phyloP scores from a whole-genome alignment of 495 filamentous ascomycete genomes.

The Xylaria castorea region DNA sequence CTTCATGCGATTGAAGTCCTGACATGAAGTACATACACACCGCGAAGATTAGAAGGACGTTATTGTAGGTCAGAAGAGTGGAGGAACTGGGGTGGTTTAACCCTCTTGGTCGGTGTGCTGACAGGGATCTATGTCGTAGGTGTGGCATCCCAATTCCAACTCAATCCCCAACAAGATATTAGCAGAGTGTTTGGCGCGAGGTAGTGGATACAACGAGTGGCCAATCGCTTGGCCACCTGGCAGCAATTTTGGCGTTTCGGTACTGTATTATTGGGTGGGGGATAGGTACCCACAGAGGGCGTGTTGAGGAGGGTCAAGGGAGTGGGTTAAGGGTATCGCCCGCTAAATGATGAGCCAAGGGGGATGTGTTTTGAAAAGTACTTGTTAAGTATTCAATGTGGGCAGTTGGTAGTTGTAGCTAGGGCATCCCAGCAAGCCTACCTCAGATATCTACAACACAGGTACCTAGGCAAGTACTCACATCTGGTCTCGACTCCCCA shows the following conservation, averaged over 20 bases:
- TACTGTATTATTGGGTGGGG: not conserved
- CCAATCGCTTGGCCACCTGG: not conserved
- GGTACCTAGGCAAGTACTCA: slow-evolving; percentile 5
- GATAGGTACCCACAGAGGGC: slow-evolving; percentile 1
- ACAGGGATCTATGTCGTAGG: slow-evolving; percentile 23
- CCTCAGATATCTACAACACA: not conserved
- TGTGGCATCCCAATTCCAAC: slow-evolving; percentile 37
- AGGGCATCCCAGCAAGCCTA: slow-evolving; percentile 1
- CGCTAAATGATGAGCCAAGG: slow-evolving; percentile 2
- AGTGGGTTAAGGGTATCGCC: slow-evolving; percentile 7
- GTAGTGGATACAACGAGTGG: not conserved
- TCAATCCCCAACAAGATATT: slow-evolving; percentile 45
- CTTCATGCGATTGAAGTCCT: not conserved
- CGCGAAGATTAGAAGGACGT: not conserved
- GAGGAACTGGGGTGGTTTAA: not conserved
- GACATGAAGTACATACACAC: not conserved
- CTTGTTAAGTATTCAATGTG: not conserved
- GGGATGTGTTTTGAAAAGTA: slow-evolving; percentile 5
- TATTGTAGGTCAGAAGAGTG: slow-evolving; percentile 1
- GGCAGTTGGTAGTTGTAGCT: not conserved
- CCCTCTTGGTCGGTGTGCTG: slow-evolving; percentile 35
- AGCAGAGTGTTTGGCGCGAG: slow-evolving; percentile 38
- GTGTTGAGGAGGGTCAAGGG: slow-evolving; percentile 18
- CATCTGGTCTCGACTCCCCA: slow-evolving; percentile 3
- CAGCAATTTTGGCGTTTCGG: slow-evolving; percentile 19